A percentile compares a stretch with the other conserved stretches of the same genome.
These are phyloP conservation scores for Biscogniauxia mediterranea DNA, from an alignment of 2,329 filamentous ascomycete species.

Conservation along the genomic window DNA sequence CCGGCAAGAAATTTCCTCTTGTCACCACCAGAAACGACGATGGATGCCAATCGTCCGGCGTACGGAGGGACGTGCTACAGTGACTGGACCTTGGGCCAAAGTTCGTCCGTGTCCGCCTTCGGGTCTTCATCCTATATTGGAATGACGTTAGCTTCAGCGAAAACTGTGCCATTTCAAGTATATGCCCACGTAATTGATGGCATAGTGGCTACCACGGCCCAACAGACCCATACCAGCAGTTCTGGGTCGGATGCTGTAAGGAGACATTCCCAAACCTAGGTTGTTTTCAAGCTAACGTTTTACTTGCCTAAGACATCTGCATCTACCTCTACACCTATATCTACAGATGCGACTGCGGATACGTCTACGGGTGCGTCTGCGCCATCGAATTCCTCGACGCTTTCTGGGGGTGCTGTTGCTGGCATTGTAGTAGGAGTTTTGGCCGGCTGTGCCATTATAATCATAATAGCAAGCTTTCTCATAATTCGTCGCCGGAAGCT, in stretches of 20 bases:
- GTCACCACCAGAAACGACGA: slow-evolving; percentile 4
- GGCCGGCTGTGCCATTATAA: neutral
- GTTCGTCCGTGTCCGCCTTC: slow-evolving; percentile 11
- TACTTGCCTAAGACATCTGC: neutral
- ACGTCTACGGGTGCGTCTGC: slow-evolving; percentile 1
- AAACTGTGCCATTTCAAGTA: slow-evolving; percentile 8
- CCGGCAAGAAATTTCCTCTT: slow-evolving; percentile 9
- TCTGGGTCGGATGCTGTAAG: slow-evolving; percentile 4
- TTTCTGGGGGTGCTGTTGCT: slow-evolving; percentile 17
- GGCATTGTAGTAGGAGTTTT: slow-evolving; percentile 20
- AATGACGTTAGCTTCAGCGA: slow-evolving; percentile 6
- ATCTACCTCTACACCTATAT: neutral
- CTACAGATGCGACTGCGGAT: neutral
- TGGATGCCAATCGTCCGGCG: slow-evolving; percentile 20
- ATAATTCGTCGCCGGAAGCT: no score
- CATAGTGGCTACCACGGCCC: slow-evolving; percentile 4
- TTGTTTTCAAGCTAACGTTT: slow-evolving; percentile 1
- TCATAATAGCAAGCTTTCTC: no score
- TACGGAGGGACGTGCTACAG: slow-evolving; percentile 25
- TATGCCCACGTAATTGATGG: slow-evolving; percentile 25
- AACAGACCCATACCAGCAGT: no score
- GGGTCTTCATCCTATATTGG: slow-evolving; percentile 9
- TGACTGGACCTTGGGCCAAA: slow-evolving; percentile 15
- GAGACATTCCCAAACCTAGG: neutral
- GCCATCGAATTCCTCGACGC: neutral